Conservation (phyloP, 306 rosid species). For the Citrullus amarus region DNA sequence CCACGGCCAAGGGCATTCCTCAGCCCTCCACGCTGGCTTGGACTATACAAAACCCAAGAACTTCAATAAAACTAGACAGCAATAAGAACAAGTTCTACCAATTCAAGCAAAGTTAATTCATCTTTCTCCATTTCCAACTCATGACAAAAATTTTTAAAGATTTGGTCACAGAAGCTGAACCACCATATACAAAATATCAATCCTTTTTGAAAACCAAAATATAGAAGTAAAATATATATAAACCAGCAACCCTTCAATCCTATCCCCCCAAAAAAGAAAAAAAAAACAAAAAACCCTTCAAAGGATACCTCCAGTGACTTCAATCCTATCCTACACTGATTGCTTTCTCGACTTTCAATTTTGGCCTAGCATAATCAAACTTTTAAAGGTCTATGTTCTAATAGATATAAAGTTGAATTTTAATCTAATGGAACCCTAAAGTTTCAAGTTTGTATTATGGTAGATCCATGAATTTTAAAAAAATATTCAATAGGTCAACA, state of each 20-base stretch:
- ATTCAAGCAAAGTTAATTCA: not conserved
- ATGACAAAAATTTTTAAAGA: not conserved
- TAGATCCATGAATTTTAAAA: no score
- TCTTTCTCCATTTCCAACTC: not conserved
- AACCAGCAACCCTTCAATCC: not conserved
- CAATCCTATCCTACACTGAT: no score
- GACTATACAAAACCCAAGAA: constrained; percentile 16
- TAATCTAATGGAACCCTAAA: no score
- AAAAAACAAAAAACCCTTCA: no score
- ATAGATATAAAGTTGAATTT: no score
- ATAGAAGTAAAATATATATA: no score
- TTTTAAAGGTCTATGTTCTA: no score
- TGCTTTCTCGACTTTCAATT: no score
- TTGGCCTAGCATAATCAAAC: no score
- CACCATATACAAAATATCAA: not conserved
- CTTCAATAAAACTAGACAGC: not conserved
- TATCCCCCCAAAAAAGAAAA: no score
- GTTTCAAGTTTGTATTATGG: no score
- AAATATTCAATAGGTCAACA: no score
- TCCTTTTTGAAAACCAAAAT: not conserved
- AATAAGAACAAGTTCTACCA: not conserved
- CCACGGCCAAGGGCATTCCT: constrained; percentile 24
- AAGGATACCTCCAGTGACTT: not conserved
- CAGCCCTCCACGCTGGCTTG: constrained; percentile 43
- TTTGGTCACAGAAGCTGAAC: not conserved